Evolutionary conservation across 192 early-diverging fungal species (phyloP).

Genomic region (Endogone sp.): DNA sequence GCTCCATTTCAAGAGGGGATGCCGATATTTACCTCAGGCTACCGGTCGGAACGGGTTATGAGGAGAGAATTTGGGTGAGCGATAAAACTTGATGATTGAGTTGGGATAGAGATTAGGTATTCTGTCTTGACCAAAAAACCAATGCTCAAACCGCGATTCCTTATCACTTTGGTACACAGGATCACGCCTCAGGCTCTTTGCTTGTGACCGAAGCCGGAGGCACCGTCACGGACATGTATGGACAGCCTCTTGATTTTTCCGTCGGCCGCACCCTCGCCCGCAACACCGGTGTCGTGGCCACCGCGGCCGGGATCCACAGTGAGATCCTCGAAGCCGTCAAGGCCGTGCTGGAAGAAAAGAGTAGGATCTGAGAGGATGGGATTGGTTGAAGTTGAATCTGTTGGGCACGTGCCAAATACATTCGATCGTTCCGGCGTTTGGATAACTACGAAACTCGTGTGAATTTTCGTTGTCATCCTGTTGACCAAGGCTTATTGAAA

Average conservation of each 20-base stretch:
- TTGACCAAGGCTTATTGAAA: too few relatives aligned
- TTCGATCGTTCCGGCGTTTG: neutral
- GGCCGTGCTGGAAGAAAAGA: slow-evolving; percentile 27
- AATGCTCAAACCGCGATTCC: too few relatives aligned
- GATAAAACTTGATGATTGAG: too few relatives aligned
- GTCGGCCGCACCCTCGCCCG: slow-evolving; percentile 72
- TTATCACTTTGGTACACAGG: slow-evolving; percentile 37
- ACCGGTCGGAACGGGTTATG: slow-evolving; percentile 73
- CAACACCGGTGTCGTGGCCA: slow-evolving; percentile 90
- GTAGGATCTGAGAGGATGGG: neutral
- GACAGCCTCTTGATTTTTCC: slow-evolving; percentile 87
- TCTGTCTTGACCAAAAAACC: neutral
- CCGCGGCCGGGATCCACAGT: slow-evolving; percentile 69
- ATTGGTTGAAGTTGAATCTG: neutral
- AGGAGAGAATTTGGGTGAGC: slow-evolving; percentile 96
- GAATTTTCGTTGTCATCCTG: too few relatives aligned
- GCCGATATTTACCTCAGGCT: slow-evolving; percentile 91
- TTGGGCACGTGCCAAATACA: too few relatives aligned
- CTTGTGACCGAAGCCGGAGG: slow-evolving; percentile 94
- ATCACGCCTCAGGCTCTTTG: slow-evolving; percentile 91
- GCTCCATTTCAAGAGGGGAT: slow-evolving; percentile 85
- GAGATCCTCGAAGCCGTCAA: slow-evolving; percentile 79
- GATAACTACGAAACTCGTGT: too few relatives aligned
- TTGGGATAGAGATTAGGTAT: too few relatives aligned
- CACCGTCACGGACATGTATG: slow-evolving; percentile 75